phyloP scores from a whole-genome alignment of 768 basidiomycete species.

The Amylocystis lapponica region DNA sequence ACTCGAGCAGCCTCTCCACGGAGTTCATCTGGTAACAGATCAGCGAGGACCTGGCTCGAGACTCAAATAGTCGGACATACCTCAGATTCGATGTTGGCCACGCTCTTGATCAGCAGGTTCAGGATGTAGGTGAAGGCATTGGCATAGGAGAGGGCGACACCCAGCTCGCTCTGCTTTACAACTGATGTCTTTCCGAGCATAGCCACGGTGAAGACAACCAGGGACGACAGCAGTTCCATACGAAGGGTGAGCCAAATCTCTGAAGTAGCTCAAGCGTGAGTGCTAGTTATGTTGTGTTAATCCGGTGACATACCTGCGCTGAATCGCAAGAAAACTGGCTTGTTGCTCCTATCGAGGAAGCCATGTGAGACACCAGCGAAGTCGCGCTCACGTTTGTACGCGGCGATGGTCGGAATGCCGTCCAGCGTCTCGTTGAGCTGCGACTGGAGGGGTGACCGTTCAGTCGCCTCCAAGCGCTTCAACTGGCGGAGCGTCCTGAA shows the following conservation, averaged over 20 bases:
- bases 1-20: slow-evolving; percentile 14
- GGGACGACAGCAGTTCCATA: slow-evolving; percentile 25
- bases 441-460: slow-evolving; percentile 44
- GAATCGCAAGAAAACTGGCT: slow-evolving; percentile 21
- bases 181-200: slow-evolving; percentile 23
- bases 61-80: not conserved
- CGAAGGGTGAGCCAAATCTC: slow-evolving; percentile 29
- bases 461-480: slow-evolving; percentile 39
- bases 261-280: not conserved
- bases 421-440: slow-evolving; percentile 47
- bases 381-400: slow-evolving; percentile 33
- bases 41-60: not conserved
- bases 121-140: slow-evolving; percentile 9
- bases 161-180: slow-evolving; percentile 20
- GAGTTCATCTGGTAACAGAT: slow-evolving; percentile 2
- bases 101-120: slow-evolving; percentile 3
- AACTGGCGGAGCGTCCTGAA: slow-evolving; percentile 38
- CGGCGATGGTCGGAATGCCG: slow-evolving; percentile 42
- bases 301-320: slow-evolving; percentile 6
- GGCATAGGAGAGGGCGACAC: slow-evolving; percentile 25
- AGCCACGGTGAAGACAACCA: slow-evolving; percentile 19
- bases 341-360: slow-evolving; percentile 23
- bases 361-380: slow-evolving; percentile 18
- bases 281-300: too few species aligned
- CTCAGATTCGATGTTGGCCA: slow-evolving; percentile 5